A percentile compares a stretch with the other conserved stretches of the same genome.
These are phyloP conservation scores for Groenewaldozyma tartarivorans DNA, from an alignment of 805 yeast genomes.

Conservation along the genomic window DNA sequence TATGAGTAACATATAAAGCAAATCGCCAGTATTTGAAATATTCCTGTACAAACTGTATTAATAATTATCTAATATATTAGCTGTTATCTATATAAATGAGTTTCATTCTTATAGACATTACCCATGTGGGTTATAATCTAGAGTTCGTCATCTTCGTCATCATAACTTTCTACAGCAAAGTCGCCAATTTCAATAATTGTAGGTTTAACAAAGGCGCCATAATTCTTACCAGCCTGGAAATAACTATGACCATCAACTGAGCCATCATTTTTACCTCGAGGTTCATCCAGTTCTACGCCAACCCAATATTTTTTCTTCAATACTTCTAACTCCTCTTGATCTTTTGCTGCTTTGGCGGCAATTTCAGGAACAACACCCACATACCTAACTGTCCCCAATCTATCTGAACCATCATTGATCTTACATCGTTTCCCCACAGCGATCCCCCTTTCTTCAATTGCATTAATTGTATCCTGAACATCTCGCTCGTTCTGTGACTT, in stretches of 20 bases:
- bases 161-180: constrained; percentile 44
- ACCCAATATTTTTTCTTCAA: constrained; percentile 64
- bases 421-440: constrained; percentile 20
- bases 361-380: constrained; percentile 62
- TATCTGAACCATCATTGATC: constrained; percentile 33
- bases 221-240: constrained; percentile 45
- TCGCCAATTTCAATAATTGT: constrained; percentile 59
- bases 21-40: neutral
- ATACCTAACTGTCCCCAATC: constrained; percentile 63
- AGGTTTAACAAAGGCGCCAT: constrained; percentile 78
- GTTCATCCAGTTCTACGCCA: constrained; percentile 79
- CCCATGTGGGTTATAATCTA: neutral
- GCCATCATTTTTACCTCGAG: constrained; percentile 83
- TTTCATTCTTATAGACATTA: constrained; percentile 6
- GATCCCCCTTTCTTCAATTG: constrained; percentile 10
- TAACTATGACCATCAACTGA: constrained; percentile 48
- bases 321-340: neutral
- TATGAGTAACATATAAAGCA: neutral
- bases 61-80: neutral
- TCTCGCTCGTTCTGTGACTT: constrained; percentile 11
- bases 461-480: constrained; percentile 6
- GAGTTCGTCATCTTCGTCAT: constrained; percentile 36
- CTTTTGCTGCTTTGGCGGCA: constrained; percentile 27
- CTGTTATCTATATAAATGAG: too few relatives aligned
- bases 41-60: too few relatives aligned